phyloP scores from a whole-genome alignment of 106 monocot genomes.

The Dioscorea alata region DNA sequence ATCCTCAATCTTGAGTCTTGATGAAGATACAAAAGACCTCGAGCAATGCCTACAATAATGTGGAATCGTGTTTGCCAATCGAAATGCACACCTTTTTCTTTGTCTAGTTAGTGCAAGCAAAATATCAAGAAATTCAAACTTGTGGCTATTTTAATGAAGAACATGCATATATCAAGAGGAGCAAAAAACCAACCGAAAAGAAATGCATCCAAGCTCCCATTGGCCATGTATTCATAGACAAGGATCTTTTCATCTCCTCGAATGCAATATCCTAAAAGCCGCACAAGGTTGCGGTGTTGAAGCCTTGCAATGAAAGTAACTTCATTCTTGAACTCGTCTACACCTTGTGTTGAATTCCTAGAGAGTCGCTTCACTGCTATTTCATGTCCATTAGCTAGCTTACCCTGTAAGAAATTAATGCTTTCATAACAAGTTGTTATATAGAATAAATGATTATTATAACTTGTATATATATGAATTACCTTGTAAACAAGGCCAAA shows the following conservation, averaged over 20 bases:
- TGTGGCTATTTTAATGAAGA: too few relatives aligned
- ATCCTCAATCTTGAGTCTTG: constrained; percentile 13
- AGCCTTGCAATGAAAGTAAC: too few relatives aligned
- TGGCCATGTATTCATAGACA: constrained; percentile 14
- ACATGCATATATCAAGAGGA: not conserved
- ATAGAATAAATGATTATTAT: too few relatives aligned
- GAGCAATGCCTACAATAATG: constrained; percentile 20
- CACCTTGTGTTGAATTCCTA: constrained; percentile 15
- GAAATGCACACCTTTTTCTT: not conserved
- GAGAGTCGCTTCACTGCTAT: constrained; percentile 26
- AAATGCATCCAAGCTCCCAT: constrained; percentile 25
- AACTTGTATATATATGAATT: too few relatives aligned
- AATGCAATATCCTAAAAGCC: too few relatives aligned
- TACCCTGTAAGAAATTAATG: constrained; percentile 8
- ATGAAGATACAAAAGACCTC: constrained; percentile 27
- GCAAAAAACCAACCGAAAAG: constrained; percentile 16
- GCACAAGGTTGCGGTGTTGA: too few relatives aligned
- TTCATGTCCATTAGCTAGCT: constrained; percentile 14
- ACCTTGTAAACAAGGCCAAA: constrained; percentile 38
- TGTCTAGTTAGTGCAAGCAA: too few relatives aligned
- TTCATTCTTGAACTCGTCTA: constrained; percentile 7
- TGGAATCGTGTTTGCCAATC: not conserved
- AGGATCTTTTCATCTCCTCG: too few relatives aligned
- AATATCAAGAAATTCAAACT: too few relatives aligned
- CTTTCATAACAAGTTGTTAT: too few relatives aligned